Evolutionary conservation across 225 moss, liverwort and hornwort species (phyloP).

Genomic region (Neckera pumila): DNA sequence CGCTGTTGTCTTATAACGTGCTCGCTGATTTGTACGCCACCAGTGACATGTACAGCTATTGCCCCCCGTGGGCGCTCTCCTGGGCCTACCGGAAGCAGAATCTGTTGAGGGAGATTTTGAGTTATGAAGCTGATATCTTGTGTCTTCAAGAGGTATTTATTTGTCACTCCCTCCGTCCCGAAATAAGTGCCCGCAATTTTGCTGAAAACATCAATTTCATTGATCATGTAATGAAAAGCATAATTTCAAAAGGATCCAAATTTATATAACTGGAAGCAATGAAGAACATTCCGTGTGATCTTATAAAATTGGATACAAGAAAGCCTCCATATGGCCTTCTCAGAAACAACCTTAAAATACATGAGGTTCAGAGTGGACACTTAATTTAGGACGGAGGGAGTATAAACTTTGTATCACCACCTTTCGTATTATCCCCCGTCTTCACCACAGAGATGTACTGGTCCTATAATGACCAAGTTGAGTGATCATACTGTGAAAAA

Average conservation of each 20-base stretch:
- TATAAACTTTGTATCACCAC: not conserved
- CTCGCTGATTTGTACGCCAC: constrained; percentile 73
- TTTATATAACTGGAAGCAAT: not conserved
- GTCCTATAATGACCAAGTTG: not conserved
- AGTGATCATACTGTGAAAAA: not conserved
- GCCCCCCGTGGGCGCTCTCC: constrained; percentile 76
- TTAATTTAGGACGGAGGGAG: not conserved
- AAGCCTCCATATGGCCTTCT: not conserved
- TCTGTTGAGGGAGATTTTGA: constrained; percentile 62
- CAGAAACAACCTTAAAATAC: not conserved
- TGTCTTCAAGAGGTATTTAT: constrained; percentile 66
- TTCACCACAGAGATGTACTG: not conserved
- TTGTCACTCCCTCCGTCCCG: not conserved
- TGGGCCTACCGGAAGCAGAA: constrained; percentile 80
- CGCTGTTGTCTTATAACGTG: constrained; percentile 76
- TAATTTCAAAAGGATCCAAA: not conserved
- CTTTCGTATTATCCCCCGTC: not conserved
- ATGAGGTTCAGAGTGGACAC: not conserved
- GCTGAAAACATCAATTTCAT: not conserved
- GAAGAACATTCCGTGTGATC: not conserved
- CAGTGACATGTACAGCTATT: constrained; percentile 72
- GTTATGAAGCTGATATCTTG: constrained; percentile 74
- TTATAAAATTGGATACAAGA: not conserved
- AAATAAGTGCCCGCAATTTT: not conserved
- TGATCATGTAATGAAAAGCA: not conserved